Evolutionary conservation across 1,284 basidiomycete genomes (phyloP), one percentile per base, ranked within the genome.

Genomic region (Ustilago loliicola): DNA sequence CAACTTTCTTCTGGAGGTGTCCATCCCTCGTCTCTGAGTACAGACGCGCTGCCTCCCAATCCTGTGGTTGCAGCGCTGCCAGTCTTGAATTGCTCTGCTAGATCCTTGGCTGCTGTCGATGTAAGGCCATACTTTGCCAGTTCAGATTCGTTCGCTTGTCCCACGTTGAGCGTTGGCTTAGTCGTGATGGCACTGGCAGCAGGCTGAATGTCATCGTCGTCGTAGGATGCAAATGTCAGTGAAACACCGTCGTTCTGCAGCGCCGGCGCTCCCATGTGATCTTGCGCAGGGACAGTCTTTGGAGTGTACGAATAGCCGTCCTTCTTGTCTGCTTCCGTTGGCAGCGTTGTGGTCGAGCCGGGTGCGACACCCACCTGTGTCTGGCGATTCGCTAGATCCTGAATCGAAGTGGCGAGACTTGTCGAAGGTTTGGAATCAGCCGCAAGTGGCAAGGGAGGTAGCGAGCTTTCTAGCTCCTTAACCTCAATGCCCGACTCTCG

Each of bases 401-500:
- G 19, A 0, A 21, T n/a, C 11, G 21, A 45, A 10, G 42, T 45
- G 58, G n/a, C 15, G 15, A 21, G 11, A 29, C 25, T 30, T 27
- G 52, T 48, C 7, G 45, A 36, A 10, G 40, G 21, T 29, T 57
- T 21, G 25, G 62, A 8, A 11, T 51, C 48, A 1, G 68, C 56
- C 3, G 78, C 69, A 13, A 80, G 61, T 11, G 71, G 71, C 29
- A 84, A 72, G 21, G 80, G 78, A 5, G 82, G 82, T 32, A 84
- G 53, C 21, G 78, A 82, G 55, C 80, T 82, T 51, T 83, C 62
- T 9, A 84, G 74, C 66, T 84, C 82, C 42, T 65, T 70, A 1
- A 84, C 82, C 51, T 83, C 76, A 56, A 84, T 83, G 2, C 82
- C 82, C 15, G 79, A 79, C 56, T 81, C 76, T 13, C 81, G 64